These are phyloP conservation scores for Oidiodendron maius DNA, from an alignment of 495 filamentous ascomycete species.

Conservation along the genomic window DNA sequence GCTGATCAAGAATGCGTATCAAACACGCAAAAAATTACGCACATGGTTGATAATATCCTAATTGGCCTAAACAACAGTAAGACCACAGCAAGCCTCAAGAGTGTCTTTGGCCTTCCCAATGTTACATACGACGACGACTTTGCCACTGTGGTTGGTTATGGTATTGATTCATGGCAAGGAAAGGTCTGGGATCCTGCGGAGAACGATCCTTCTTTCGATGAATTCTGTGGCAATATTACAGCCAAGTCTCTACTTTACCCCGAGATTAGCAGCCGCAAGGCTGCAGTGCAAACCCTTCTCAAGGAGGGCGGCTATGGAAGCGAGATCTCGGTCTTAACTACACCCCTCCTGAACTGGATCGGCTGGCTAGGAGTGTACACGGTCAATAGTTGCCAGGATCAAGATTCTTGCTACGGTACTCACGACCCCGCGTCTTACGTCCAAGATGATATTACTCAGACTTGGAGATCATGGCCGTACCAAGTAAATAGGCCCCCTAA, in stretches of 20 bases:
- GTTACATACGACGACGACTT: conserved; percentile 58
- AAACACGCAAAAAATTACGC: conserved; percentile 46
- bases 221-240: conserved; percentile 57
- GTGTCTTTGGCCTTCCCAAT: conserved; percentile 50
- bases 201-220: conserved; percentile 44
- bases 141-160: conserved; percentile 43
- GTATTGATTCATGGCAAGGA: conserved; percentile 51
- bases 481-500: conserved; percentile 27
- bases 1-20: conserved; percentile 44
- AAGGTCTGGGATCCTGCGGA: conserved; percentile 65
- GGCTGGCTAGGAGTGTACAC: conserved; percentile 49
- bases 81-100: conserved; percentile 47
- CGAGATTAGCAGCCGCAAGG: conserved; percentile 27
- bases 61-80: conserved; percentile 41
- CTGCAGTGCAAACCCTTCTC: conserved; percentile 43
- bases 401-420: conserved; percentile 50
- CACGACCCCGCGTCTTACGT: conserved; percentile 45
- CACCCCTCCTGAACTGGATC: conserved; percentile 58
- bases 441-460: conserved; percentile 39
- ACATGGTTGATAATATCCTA: conserved; percentile 63
- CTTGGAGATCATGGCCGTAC: conserved; percentile 54
- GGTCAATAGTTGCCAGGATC: conserved; percentile 30
- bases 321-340: conserved; percentile 41
- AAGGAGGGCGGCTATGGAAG: conserved; percentile 48
- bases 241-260: conserved; percentile 40